Percentiles rank a stretch among this genome's conserved stretches.
phyloP scores from a whole-genome alignment of 169 alveolate genomes.

The Plasmodium gallinaceum region DNA sequence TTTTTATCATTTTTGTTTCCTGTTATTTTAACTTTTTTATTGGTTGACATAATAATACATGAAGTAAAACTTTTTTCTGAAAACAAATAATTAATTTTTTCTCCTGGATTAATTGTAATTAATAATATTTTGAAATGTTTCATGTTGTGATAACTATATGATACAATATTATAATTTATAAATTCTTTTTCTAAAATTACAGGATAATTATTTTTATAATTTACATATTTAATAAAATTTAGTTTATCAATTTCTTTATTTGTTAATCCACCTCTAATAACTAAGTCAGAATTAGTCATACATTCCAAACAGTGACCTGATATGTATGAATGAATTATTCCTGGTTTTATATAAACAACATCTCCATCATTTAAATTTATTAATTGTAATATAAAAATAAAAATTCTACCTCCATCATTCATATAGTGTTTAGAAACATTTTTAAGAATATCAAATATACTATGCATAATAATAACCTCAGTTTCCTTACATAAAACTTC shows the following conservation, averaged over 20 bases:
- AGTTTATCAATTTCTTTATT: slow-evolving; percentile 91
- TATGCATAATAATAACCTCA: slow-evolving; percentile 23
- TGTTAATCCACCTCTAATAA: slow-evolving; percentile 97
- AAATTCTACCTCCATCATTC: slow-evolving; percentile 91
- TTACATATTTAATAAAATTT: slow-evolving; percentile 62
- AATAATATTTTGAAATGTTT: slow-evolving; percentile 55
- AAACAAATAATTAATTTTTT: slow-evolving; percentile 24
- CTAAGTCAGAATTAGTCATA: slow-evolving; percentile 96
- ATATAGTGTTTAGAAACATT: slow-evolving; percentile 83
- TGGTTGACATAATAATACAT: slow-evolving; percentile 48
- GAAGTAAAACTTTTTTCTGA: slow-evolving; percentile 49
- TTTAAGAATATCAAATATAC: slow-evolving; percentile 34
- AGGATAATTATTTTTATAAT: slow-evolving; percentile 49
- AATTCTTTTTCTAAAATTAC: slow-evolving; percentile 61
- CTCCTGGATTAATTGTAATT: slow-evolving; percentile 51
- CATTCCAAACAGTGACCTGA: slow-evolving; percentile 95
- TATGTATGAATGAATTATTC: slow-evolving; percentile 95
- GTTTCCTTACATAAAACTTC: slow-evolving; percentile 19
- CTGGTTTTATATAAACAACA: slow-evolving; percentile 91
- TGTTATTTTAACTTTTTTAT: slow-evolving; percentile 37
- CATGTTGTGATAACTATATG: slow-evolving; percentile 50
- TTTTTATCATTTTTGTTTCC: slow-evolving; percentile 62
- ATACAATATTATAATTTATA: slow-evolving; percentile 49
- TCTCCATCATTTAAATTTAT: slow-evolving; percentile 91
- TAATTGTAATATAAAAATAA: slow-evolving; percentile 91